phyloP scores from a whole-genome alignment of 495 filamentous ascomycete species.

The Podospora bellae-mahoneyi region DNA sequence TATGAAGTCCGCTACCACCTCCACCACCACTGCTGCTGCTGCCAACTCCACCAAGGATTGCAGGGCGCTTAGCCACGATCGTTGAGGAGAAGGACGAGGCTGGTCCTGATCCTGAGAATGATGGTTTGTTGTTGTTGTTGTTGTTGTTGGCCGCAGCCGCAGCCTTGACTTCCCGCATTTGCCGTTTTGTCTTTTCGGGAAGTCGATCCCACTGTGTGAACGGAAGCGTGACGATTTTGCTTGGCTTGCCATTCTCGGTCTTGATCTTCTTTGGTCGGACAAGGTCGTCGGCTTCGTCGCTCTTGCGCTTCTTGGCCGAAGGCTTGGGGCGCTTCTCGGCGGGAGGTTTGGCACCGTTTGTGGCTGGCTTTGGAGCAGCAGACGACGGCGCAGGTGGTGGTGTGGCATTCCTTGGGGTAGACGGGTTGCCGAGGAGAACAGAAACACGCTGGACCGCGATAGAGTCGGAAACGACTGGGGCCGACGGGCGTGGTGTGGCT shows the following conservation, averaged over 20 bases:
- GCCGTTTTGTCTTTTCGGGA: conserved; percentile 4
- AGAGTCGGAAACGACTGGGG: conserved; percentile 19
- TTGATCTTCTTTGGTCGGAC: conserved; percentile 41
- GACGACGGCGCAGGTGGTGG: not conserved
- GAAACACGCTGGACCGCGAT: conserved; percentile 28
- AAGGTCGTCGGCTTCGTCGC: conserved; percentile 28
- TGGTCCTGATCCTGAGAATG: not conserved
- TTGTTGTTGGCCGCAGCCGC: not conserved
- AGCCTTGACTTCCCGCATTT: not conserved
- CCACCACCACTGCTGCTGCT: not conserved
- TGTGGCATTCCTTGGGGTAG: not conserved
- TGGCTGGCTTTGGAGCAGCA: not conserved
- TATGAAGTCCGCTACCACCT: not conserved
- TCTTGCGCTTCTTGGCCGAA: conserved; percentile 33
- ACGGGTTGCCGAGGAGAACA: conserved; percentile 14
- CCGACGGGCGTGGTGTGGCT: conserved; percentile 4
- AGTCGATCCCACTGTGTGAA: conserved; percentile 25
- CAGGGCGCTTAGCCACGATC: conserved; percentile 20
- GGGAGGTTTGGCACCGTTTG: conserved; percentile 1
- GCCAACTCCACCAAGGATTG: conserved; percentile 8
- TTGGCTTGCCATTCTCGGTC: conserved; percentile 27
- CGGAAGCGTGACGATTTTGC: conserved; percentile 25
- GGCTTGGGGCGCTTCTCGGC: conserved; percentile 28
- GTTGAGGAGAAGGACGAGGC: conserved; percentile 17
- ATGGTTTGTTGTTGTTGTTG: not conserved